Evolutionary conservation across 768 basidiomycete genomes (phyloP), one percentile per base, ranked within the genome.

Genomic region (Vishniacozyma victoriae): DNA sequence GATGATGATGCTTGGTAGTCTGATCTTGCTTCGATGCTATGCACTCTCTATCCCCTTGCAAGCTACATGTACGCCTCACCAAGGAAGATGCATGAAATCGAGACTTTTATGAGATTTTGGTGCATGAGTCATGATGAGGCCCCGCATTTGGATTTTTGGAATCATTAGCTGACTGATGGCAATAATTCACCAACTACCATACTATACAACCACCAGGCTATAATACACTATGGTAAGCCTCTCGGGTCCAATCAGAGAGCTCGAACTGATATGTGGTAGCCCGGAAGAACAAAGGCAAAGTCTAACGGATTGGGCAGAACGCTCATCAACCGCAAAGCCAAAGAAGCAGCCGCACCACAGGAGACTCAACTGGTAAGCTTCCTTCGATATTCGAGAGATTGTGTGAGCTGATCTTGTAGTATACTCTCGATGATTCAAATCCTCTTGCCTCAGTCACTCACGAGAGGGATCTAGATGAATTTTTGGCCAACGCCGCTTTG

Each of bases 381-480:
- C 9, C 20, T n/a, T 23, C 5, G 5, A 19, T 14, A 20, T 35
- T 29, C 37, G 45, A 18, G 11, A 3, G 9, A 1, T 48, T 35
- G 13, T n/a, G 22, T 16, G 13, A 14, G 22, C 44, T 48, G 47
- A 46, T 25, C 19, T 48, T 39, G 38, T 60, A 88, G 87, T 90
- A 85, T 71, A 79, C 81, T 4, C 83, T 86, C 2, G 89, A 93
- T 44, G 82, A 82, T 25, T 54, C 56, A 4, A 69, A 67, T 43
- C 67, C 64, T 26, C 78, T 99, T 29, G 81, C 84, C 67, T 96
- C 93, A 0, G 83, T 99, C 18, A 99, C 95, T 0, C 92, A 97
- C 73, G 93, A 99, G 74, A 77, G 82, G 46, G 91, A 96, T 75
- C 76, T 99, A 16, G 91, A 96, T 58, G 93, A 92, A 72, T 99